Base-by-base conservation (phyloP, 1,139 yeast species). In the Geotrichum siamense region DNA sequence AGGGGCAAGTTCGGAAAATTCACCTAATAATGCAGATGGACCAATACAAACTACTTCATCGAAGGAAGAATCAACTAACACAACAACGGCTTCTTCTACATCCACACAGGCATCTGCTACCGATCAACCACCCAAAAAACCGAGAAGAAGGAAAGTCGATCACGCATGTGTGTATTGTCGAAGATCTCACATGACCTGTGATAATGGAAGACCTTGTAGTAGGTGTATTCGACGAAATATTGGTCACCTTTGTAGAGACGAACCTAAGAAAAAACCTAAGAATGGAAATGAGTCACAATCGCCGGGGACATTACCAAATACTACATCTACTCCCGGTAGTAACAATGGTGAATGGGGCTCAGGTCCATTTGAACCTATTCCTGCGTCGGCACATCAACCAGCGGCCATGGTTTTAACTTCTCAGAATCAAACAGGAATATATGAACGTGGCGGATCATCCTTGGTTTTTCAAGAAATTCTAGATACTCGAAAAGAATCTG, bases 131-230 rank as follows among this genome's bases (percentile, higher is more conserved):
- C 15, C 44, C 4, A 45, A 40, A 21, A 28, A 39, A 15, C 42
- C 48, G 20, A 36, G 48, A 32, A 51, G 61, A 12, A 53, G 54
- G 28, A 63, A 62, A 46, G 66, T 59, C 20, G 67, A 61, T 51
- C 64, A 59, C 39, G 96, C 97, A 0, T 89, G 97, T 66, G 84
- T 89, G 2, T 89, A 85, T 59, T 89, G 97, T 59, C 74, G 96
- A 39, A 69, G 97, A 39, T 85, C 96, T 1, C 97, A 89, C 61
- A 86, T 89, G 93, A 84, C 87, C 26, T 89, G 97, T 64, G 96
- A 87, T 44, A 53, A 55, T 36, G 52, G 77, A 12, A 69, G 96
- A 48, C 97, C 97, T 1, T 89, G 97, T 60, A 76, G 79, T 43
- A 68, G 96, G 43, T 89, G 97, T 63, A 73, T 87, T 17, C 85